Conservation (phyloP, 1,284 basidiomycete species). For the Phellopilus nigrolimitatus region DNA sequence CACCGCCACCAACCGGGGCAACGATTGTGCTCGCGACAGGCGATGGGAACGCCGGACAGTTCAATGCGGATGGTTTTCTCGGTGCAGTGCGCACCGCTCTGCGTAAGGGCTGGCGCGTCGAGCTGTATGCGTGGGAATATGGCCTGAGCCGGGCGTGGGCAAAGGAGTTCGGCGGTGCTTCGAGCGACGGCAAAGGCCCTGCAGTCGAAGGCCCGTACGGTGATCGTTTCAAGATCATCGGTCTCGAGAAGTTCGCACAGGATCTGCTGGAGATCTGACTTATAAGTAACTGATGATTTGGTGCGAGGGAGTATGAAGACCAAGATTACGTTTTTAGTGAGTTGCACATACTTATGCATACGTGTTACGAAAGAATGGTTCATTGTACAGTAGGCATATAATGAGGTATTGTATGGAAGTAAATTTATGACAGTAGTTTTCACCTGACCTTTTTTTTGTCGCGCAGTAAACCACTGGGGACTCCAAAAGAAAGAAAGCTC, state of each 20-base stretch:
- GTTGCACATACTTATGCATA: neutral
- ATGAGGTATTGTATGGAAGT: too few species aligned
- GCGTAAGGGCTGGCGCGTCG: conserved; percentile 82
- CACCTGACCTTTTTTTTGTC: too few species aligned
- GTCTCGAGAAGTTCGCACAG: conserved; percentile 57
- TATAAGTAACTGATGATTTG: neutral
- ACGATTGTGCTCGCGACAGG: conserved; percentile 87
- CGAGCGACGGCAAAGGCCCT: conserved; percentile 37
- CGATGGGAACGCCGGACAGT: conserved; percentile 84
- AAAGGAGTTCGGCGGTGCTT: conserved; percentile 58
- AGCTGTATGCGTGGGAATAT: conserved; percentile 81
- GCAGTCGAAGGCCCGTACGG: conserved; percentile 23
- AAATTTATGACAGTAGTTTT: too few species aligned
- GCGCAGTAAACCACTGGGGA: too few species aligned
- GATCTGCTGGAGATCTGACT: conserved; percentile 40
- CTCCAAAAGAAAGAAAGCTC: too few species aligned
- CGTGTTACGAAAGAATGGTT: neutral
- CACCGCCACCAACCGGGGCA: conserved; percentile 51
- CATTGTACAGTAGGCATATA: neutral
- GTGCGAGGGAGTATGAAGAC: too few species aligned
- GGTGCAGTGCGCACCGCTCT: conserved; percentile 79
- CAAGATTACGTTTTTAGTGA: neutral
- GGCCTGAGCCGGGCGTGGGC: conserved; percentile 71
- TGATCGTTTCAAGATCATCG: conserved; percentile 47
- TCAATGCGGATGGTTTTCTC: conserved; percentile 83